phyloP scores from a whole-genome alignment of 192 early-diverging fungal genomes.

The Glomus cerebriforme region DNA sequence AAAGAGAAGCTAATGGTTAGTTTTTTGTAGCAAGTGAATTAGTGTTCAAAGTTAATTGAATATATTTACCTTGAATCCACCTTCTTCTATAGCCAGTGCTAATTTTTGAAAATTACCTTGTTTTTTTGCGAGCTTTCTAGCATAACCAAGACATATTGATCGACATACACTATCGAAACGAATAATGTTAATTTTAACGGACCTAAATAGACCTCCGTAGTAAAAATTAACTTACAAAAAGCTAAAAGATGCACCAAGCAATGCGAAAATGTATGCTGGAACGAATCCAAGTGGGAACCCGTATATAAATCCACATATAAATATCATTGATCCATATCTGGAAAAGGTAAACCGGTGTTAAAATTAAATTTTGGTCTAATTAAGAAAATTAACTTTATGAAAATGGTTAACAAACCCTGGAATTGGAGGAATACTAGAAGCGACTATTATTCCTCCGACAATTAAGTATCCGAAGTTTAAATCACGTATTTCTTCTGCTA shows the following conservation, averaged over 20 bases:
- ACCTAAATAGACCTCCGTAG: neutral
- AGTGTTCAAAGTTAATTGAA: too few relatives aligned
- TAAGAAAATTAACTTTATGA: neutral
- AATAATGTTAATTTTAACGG: neutral
- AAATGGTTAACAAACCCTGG: neutral
- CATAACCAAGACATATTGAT: neutral
- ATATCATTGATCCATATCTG: conserved; percentile 24
- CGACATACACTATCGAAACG: conserved; percentile 3
- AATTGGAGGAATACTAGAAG: conserved; percentile 17
- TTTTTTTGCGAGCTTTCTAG: neutral
- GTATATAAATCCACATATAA: conserved; percentile 31
- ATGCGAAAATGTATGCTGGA: conserved; percentile 25
- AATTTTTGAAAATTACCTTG: neutral
- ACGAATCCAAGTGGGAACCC: conserved; percentile 36
- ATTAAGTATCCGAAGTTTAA: conserved; percentile 13
- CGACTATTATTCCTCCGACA: neutral
- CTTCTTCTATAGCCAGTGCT: conserved; percentile 3
- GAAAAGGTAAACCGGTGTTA: neutral
- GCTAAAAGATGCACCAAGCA: neutral
- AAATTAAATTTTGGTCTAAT: neutral
- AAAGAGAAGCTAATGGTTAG: neutral
- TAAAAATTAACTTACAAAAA: neutral
- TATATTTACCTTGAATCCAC: conserved; percentile 16
- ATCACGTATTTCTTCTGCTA: neutral
- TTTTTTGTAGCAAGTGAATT: too few relatives aligned